Conservation (phyloP, 345 rosid genomes). For the Microcos paniculata region DNA sequence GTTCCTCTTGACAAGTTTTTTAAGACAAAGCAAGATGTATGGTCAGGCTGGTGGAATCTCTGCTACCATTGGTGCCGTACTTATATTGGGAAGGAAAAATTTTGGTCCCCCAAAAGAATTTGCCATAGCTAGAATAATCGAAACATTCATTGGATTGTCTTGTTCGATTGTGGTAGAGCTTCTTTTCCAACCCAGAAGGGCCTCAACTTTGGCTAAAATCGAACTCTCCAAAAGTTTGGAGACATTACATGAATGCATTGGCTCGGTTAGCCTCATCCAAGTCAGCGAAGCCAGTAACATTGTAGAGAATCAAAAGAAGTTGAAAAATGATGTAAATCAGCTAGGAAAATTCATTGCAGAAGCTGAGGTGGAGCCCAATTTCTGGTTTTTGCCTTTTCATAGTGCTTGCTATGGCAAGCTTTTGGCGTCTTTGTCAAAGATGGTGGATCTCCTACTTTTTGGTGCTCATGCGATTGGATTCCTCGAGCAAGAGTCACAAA, state of each 20-base stretch:
- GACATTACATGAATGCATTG: conserved; percentile 43
- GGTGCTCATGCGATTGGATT: conserved; percentile 39
- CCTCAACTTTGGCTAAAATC: conserved; percentile 60
- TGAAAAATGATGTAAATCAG: conserved; percentile 42
- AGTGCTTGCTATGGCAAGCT: conserved; percentile 61
- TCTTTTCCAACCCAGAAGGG: conserved; percentile 63
- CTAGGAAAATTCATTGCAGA: conserved; percentile 59
- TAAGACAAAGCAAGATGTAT: conserved; percentile 69
- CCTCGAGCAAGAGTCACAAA: conserved; percentile 44
- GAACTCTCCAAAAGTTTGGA: conserved; percentile 49
- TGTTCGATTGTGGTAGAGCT: conserved; percentile 70
- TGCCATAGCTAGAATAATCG: conserved; percentile 80
- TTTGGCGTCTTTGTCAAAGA: conserved; percentile 45
- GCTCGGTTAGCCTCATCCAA: conserved; percentile 34
- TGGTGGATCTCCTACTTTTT: conserved; percentile 65
- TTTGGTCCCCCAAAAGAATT: conserved; percentile 82
- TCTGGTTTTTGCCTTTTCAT: conserved; percentile 79
- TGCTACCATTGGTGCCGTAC: conserved; percentile 73
- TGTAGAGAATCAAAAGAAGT: conserved; percentile 47
- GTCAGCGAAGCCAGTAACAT: conserved; percentile 23
- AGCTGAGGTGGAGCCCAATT: conserved; percentile 82
- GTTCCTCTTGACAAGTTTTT: conserved; percentile 70
- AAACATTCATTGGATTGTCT: conserved; percentile 79
- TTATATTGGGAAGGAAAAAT: conserved; percentile 73
- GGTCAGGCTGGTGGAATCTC: conserved; percentile 90